Evolutionary conservation across 495 filamentous ascomycete species (phyloP), one percentile per base, ranked within the genome.

Genomic region (Trichoderma erinaceum): DNA sequence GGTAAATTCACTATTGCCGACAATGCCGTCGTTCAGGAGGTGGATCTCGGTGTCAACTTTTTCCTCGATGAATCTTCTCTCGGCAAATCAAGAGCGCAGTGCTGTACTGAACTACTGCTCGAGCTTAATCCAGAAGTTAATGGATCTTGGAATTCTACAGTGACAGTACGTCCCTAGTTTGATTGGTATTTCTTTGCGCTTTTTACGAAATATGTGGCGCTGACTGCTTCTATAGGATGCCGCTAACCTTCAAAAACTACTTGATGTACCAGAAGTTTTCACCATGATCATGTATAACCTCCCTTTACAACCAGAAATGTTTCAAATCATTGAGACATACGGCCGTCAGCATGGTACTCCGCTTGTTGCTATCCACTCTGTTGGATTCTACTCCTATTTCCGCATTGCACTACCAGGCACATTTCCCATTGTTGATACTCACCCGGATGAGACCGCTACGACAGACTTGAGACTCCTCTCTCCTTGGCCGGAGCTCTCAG

Each of bases 71-170:
- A 91, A 70, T 79, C 84, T 27, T 89, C 87, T 67, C 73, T 97
- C 61, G 93, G 93, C 21, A 88, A 86, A 72, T 86, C 88, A n/a
- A 86, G 96, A 70, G 90, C 95, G 12, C 87, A 91, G 73, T 86
- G 89, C 71, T 87, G 88, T 43, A 90, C 89, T 66, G 87, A 85
- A 68, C 80, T 93, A 63, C 78, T 99, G 66, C 83, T 85, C 71
- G 95, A 99, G 80, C 79, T 99, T 63, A 99, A 99, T 75, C 95
- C 95, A n/a, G 96, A 98, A 73, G 94, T 97, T 18, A 78, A 91
- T 63, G 93, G 93, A 25, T 75, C 83, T 67, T 88, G 81, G 81
- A 82, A 78, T 64, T 81, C 80, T 7, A 50, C 5, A 23, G 13
- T 46, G 25, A 50, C 41, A 32, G 65, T 66, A 10, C 35, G 65